Base-by-base conservation (phyloP, 139 green algal species). In the Ettlia oleoabundans region DNA sequence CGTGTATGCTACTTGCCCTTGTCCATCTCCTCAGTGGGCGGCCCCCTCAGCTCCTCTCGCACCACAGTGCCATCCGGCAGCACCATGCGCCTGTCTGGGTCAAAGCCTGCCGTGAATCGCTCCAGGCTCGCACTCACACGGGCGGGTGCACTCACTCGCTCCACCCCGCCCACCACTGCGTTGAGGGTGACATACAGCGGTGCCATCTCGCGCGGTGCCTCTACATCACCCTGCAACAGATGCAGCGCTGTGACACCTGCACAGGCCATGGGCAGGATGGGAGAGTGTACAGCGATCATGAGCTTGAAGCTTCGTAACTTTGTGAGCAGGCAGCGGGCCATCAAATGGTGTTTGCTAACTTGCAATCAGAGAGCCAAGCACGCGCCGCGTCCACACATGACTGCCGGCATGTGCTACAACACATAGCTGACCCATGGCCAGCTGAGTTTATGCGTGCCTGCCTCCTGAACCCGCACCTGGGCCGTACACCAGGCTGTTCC, bases 11-110 rank as follows among this genome's bases (percentile, higher is more conserved):
- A n/a, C 30, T 22, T 41, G 47, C 38, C 64, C 47, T 67, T 8
- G 35, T 15, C 30, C 72, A 19, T n/a, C 42, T 58, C 38, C 40
- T 69, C 13, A 30, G 19, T 10, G 51, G 32, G 33, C 22, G n/a
- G 32, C 22, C 30, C 8, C 28, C 32, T 26, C 4, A 7, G 7
- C 22, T 79, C 72, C 2, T 53, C 51, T 4, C 58, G n/a, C 40
- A 82, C 33, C 76, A 82, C 61, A 0, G 24, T 62, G n/a, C 76
- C 76, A 32, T 82, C 62, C 2, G 63, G 4, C 19, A 82, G 38
- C 40, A 82, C 76, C 1, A 82, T 62, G 61, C 76, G 61, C 18
- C 68, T 41, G 52, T 80, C 73, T 7, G 73, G 73, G 52, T 80
- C 73, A 7, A 69, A 42, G 30, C 76, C 76, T 5, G 64, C 32